Percentiles rank a stretch among this genome's conserved stretches.
These are phyloP conservation scores for Leersia perrieri DNA, from an alignment of 176 grass and related monocot species.

Conservation along the genomic window DNA sequence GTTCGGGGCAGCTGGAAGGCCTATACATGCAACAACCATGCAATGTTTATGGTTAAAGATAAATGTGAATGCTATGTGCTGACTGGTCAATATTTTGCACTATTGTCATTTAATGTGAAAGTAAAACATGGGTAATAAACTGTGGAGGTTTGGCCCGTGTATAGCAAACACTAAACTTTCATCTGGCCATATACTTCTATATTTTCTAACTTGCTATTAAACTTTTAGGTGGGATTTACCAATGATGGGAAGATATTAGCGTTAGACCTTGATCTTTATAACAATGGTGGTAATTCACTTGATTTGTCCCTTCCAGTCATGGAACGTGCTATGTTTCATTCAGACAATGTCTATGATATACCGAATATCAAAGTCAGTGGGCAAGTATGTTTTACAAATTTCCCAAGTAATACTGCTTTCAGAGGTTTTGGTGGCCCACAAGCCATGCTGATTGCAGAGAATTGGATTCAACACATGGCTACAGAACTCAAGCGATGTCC, in stretches of 20 bases:
- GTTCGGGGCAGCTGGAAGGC: background rate
- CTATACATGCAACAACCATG: background rate
- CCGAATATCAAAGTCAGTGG: constrained; percentile 67
- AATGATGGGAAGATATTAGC: constrained; percentile 81
- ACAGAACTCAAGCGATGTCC: constrained; percentile 66
- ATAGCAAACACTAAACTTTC: background rate
- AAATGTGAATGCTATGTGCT: constrained; percentile 10
- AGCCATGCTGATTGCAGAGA: constrained; percentile 85
- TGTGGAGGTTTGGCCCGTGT: background rate
- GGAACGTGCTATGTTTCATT: constrained; percentile 79
- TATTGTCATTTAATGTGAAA: constrained; percentile 1
- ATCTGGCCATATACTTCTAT: background rate
- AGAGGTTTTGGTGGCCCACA: constrained; percentile 97
- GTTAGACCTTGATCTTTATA: constrained; percentile 82
- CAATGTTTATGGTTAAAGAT: background rate
- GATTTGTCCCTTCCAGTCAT: constrained; percentile 78
- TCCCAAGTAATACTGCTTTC: constrained; percentile 95
- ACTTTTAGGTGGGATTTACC: constrained; percentile 82
- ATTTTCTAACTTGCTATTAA: constrained; percentile 9
- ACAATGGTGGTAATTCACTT: constrained; percentile 78
- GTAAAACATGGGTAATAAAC: background rate
- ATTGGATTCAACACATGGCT: constrained; percentile 91
- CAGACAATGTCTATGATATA: constrained; percentile 90
- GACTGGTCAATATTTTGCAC: background rate
- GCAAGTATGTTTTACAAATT: constrained; percentile 92